Base-by-base conservation (phyloP, 441 rosid species). In the Melianthus villosus region DNA sequence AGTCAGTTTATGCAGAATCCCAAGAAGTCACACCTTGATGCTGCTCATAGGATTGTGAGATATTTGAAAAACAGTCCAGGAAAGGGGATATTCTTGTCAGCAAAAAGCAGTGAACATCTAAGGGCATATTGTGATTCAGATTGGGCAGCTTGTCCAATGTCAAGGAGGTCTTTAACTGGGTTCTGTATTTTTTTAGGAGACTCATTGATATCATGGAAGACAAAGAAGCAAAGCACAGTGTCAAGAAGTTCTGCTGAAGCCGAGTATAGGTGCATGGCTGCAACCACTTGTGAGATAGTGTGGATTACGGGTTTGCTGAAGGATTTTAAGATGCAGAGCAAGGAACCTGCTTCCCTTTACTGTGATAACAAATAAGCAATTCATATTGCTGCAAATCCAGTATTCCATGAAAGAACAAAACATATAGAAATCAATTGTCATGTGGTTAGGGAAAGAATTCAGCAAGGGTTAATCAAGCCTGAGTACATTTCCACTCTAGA, bases 351-450 rank as follows among this genome's bases (percentile, higher is more conserved):
- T 9, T 6, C 1, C 1, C 7, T 50, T 2, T n/a, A 2, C 10
- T 50, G 36, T 29, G 48, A 50, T 3, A 50, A 7, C 8, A 10
- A 40, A 2, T 40, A 19, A 10, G 22, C 54, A n/a, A 19, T 41
- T 3, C 33, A 23, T 15, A 50, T 50, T 13, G 27, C 29, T 4
- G 25, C 33, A 1, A 50, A 41, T 18, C 38, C 2, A 0, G 15
- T 42, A 1, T 50, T 22, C 7, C 42, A 40, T 16, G 33, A 41
- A 9, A 22, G 20, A 4, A 32, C 22, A 6, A 49, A 36, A 8
- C n/a, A 31, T 16, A 33, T 25, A 4, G 34, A 28, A 23, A 7
- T 47, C 0, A 16, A 36, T 3, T 36, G 25, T 27, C 28, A 29
- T n/a, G n/a, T n/a, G n/a, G n/a, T n/a, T n/a, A n/a, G n/a, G n/a